Evolutionary conservation across 345 rosid species (phyloP).

Genomic region (Sisymbrium altissimum): DNA sequence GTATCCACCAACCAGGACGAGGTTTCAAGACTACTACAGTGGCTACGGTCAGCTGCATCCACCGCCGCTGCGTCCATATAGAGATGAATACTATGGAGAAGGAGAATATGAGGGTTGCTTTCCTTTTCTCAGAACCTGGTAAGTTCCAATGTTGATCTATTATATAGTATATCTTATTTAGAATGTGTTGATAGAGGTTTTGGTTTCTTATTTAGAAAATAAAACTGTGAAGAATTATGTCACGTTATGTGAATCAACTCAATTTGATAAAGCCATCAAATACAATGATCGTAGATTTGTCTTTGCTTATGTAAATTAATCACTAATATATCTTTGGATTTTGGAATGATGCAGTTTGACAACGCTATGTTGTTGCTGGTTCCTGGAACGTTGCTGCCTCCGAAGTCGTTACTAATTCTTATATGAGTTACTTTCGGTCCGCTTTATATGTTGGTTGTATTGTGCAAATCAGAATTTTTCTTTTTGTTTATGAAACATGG

Average conservation of each 20-base stretch:
- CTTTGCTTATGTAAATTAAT: not conserved
- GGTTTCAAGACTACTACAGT: conserved; percentile 13
- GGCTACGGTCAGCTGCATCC: conserved; percentile 23
- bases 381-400: conserved; percentile 23
- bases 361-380: conserved; percentile 33
- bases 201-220: too few species aligned
- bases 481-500: not conserved
- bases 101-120: conserved; percentile 29
- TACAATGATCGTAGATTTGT: not conserved
- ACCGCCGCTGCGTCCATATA: conserved; percentile 24
- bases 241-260: not conserved
- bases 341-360: conserved; percentile 21
- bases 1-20: conserved; percentile 20
- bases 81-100: conserved; percentile 27
- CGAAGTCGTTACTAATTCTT: conserved; percentile 21
- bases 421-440: not conserved
- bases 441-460: not conserved
- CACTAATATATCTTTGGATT: not conserved
- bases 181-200: too few species aligned
- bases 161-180: not conserved
- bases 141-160: not conserved
- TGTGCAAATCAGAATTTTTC: not conserved
- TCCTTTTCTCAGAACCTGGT: conserved; percentile 32
- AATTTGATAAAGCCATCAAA: not conserved
- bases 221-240: not conserved